Evolutionary conservation across 495 filamentous ascomycete species (phyloP).

Genomic region (Penicilliopsis zonata): DNA sequence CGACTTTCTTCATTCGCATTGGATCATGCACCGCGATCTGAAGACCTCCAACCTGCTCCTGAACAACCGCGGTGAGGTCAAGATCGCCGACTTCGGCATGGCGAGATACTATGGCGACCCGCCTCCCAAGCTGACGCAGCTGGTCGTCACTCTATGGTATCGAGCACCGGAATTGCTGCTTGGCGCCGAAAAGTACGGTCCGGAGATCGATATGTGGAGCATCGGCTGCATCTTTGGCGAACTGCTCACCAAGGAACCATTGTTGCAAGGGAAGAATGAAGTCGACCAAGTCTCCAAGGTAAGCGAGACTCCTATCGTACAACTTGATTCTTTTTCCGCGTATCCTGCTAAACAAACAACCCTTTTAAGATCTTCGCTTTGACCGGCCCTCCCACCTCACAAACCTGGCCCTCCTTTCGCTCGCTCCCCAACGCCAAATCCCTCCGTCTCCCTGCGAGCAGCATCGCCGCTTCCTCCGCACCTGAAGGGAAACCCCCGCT

Average conservation of each 20-base stretch:
- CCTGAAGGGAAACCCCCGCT: conserved; percentile 14
- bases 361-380: conserved; percentile 65
- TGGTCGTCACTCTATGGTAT: conserved; percentile 98
- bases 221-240: conserved; percentile 95
- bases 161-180: conserved; percentile 83
- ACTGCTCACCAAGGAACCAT: conserved; percentile 67
- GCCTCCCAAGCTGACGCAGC: conserved; percentile 71
- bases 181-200: conserved; percentile 64
- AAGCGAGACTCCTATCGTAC: conserved; percentile 3
- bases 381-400: conserved; percentile 78
- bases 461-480: conserved; percentile 10
- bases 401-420: conserved; percentile 77
- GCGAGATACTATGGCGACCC: conserved; percentile 82
- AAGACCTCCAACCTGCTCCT: conserved; percentile 95
- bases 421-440: conserved; percentile 82
- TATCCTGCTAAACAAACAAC: conserved; percentile 14
- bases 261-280: conserved; percentile 89
- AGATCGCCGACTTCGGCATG: conserved; percentile 97
- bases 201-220: conserved; percentile 87
- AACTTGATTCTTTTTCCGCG: background rate
- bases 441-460: conserved; percentile 56
- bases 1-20: conserved; percentile 75
- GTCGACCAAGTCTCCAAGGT: conserved; percentile 68
- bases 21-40: conserved; percentile 93
- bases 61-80: conserved; percentile 90